Percentiles rank a stretch among this genome's conserved stretches.
phyloP scores from a whole-genome alignment of 805 yeast genomes.

The Zygotorulaspora chibaensis region DNA sequence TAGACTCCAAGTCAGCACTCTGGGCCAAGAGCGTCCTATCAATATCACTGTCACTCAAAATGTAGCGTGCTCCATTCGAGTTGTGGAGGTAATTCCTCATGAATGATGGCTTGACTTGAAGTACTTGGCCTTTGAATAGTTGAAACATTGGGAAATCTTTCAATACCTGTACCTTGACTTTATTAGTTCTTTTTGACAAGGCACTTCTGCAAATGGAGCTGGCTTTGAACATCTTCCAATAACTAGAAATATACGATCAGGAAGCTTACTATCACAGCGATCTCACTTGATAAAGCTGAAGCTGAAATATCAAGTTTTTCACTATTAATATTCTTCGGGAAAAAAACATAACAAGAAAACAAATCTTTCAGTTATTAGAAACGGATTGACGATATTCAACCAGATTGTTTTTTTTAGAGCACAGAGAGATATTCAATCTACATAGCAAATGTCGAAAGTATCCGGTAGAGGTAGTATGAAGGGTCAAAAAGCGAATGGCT shows the following conservation, averaged over 20 bases:
- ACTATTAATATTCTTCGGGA: neutral
- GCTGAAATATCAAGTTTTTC: neutral
- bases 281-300: neutral
- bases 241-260: neutral
- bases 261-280: neutral
- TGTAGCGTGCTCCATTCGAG: slow-evolving; percentile 68
- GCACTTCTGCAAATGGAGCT: slow-evolving; percentile 43
- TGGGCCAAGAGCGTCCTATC: slow-evolving; percentile 16
- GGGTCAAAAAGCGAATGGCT: slow-evolving; percentile 1
- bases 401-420: too few species aligned
- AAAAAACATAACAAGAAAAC: neutral
- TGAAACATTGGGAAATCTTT: slow-evolving; percentile 64
- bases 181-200: slow-evolving; percentile 46
- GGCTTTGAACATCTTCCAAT: slow-evolving; percentile 24
- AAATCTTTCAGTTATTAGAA: slow-evolving; percentile 4
- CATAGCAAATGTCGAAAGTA: neutral
- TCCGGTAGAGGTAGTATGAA: slow-evolving; percentile 5
- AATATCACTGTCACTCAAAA: slow-evolving; percentile 36
- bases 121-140: slow-evolving; percentile 58
- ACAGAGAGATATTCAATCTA: too few species aligned
- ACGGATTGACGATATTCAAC: too few species aligned
- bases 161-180: slow-evolving; percentile 71
- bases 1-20: slow-evolving; percentile 11
- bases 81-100: slow-evolving; percentile 79
- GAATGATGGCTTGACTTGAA: slow-evolving; percentile 68